A percentile compares a stretch with the other conserved stretches of the same genome.
Conservation (phyloP, 805 yeast species). For the Ogataea paradorogensis region DNA sequence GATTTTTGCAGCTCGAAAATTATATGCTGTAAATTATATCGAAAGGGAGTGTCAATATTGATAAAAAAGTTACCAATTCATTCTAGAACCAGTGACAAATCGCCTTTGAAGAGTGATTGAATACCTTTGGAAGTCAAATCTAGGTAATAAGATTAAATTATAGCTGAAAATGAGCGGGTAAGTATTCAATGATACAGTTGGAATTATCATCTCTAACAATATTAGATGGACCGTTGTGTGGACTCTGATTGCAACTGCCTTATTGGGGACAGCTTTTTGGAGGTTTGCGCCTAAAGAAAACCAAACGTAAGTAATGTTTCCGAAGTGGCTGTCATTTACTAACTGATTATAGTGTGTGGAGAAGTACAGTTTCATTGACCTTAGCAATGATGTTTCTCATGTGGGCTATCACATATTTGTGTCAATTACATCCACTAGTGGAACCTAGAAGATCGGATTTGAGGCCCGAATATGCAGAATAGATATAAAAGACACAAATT, state of each 20-base stretch:
- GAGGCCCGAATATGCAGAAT: constrained; percentile 69
- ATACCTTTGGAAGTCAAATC: background rate
- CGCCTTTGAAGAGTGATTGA: background rate
- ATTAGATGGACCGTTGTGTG: constrained; percentile 67
- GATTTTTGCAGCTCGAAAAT: constrained; percentile 9
- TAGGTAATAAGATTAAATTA: constrained; percentile 1
- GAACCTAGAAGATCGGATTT: constrained; percentile 87
- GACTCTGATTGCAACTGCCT: constrained; percentile 57
- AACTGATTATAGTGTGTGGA: constrained; percentile 49
- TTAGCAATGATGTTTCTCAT: constrained; percentile 61
- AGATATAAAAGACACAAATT: constrained; percentile 2
- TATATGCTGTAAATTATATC: constrained; percentile 7
- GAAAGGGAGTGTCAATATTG: background rate
- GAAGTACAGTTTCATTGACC: constrained; percentile 68
- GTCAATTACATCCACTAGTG: constrained; percentile 87
- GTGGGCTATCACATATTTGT: constrained; percentile 82
- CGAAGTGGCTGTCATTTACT: background rate
- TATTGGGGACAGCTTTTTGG: constrained; percentile 72
- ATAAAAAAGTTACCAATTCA: background rate
- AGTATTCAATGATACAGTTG: constrained; percentile 17
- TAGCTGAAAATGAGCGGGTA: constrained; percentile 44
- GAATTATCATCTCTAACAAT: constrained; percentile 2
- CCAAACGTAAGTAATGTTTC: constrained; percentile 49
- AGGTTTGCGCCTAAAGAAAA: constrained; percentile 79
- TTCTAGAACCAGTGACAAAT: background rate